A percentile compares a stretch with the other conserved stretches of the same genome.
These are phyloP conservation scores for Xylaria scruposa DNA, from an alignment of 495 filamentous ascomycete species.

Conservation along the genomic window DNA sequence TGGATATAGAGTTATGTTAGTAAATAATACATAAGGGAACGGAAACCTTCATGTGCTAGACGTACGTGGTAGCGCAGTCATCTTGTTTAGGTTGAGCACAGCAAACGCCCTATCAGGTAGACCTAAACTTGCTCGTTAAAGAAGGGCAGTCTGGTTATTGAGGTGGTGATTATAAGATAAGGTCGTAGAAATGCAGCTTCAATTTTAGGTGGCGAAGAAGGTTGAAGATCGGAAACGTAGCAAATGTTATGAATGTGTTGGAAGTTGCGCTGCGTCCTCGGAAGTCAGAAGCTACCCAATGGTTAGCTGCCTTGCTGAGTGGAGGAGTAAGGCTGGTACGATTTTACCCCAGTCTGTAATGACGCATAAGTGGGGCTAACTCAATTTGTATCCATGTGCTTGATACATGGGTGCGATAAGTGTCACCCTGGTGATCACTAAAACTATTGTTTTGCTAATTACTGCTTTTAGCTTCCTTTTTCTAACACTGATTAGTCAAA, in stretches of 20 bases:
- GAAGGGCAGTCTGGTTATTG: background rate
- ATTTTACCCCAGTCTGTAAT: background rate
- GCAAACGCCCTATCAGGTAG: background rate
- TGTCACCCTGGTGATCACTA: constrained; percentile 27
- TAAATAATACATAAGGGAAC: background rate
- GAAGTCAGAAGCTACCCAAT: constrained; percentile 13
- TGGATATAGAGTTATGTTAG: constrained; percentile 29
- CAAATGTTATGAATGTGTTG: background rate
- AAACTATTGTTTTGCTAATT: constrained; percentile 24
- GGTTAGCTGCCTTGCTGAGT: background rate
- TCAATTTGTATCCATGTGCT: background rate
- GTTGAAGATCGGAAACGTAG: background rate
- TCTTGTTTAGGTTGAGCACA: constrained; percentile 37
- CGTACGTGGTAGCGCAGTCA: constrained; percentile 79
- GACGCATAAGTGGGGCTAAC: background rate
- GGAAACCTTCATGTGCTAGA: constrained; percentile 8
- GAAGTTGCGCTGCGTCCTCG: background rate
- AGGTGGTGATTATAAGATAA: background rate
- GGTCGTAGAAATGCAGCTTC: background rate
- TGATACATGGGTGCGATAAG: background rate
- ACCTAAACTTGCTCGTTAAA: background rate
- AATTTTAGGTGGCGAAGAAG: background rate
- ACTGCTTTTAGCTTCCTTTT: constrained; percentile 14
- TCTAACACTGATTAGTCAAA: background rate
- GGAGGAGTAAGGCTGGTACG: constrained; percentile 20